phyloP scores from a whole-genome alignment of 495 filamentous ascomycete species.

The Trichocladium antarcticum region DNA sequence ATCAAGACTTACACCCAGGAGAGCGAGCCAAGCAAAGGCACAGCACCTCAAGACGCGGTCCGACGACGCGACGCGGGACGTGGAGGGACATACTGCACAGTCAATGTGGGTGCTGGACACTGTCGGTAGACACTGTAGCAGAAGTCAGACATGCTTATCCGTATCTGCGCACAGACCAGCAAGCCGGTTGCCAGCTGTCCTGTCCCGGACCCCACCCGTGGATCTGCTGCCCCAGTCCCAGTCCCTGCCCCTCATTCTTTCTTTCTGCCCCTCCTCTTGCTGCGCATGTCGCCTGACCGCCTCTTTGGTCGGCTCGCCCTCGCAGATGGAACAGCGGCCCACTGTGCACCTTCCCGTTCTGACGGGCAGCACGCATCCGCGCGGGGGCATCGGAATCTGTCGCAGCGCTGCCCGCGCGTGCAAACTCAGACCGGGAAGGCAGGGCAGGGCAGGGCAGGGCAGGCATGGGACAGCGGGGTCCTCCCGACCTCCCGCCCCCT shows the following conservation, averaged over 20 bases:
- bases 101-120: neutral
- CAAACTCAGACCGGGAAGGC: too few species aligned
- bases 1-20: slow-evolving; percentile 1
- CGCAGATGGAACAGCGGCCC: too few species aligned
- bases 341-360: too few species aligned
- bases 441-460: too few species aligned
- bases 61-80: slow-evolving; percentile 7
- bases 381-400: too few species aligned
- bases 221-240: neutral
- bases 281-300: slow-evolving; percentile 1
- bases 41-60: slow-evolving; percentile 14
- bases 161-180: neutral
- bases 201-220: neutral
- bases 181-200: neutral
- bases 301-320: neutral
- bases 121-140: neutral
- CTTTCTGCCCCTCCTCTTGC: neutral
- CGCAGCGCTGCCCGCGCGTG: too few species aligned
- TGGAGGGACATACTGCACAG: neutral
- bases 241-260: neutral
- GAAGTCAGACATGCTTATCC: too few species aligned
- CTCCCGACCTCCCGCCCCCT: too few species aligned
- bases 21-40: neutral
- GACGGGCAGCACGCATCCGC: too few species aligned
- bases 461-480: too few species aligned